Evolutionary conservation across 768 basidiomycete genomes (phyloP), one percentile per base, ranked within the genome.

Genomic region (Cantharellus anzutake): DNA sequence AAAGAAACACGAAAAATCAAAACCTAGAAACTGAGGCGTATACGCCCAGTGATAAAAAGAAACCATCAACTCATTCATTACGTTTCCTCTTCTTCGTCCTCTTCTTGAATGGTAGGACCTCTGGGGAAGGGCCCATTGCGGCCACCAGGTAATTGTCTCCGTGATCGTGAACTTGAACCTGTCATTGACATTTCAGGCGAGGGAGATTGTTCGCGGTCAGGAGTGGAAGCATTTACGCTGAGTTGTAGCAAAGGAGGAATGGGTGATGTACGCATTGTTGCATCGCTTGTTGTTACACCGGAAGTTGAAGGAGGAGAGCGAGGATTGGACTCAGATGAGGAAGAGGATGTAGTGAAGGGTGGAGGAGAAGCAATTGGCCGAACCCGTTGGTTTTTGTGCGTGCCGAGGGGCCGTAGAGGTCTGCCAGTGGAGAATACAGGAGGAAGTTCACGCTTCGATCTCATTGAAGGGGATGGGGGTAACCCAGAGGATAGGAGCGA

Each of bases 51-150:
- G 20, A 29, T 29, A 29, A 29, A 29, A 29, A 29, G 20, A 29
- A 29, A 29, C 1, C 20, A 11, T 29, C 44, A 11, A 48, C 44
- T 48, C 11, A 29, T 48, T 48, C 44, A 11, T 48, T 29, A 48
- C 44, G 11, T 81, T 65, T 87, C 87, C 52, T 63, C 62, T 29
- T 75, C 87, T 68, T 89, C 87, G 64, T 90, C 87, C 67, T 88
- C 87, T 67, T 89, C 87, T 68, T 87, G 84, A 59, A 87, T 88
- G 3, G 84, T 70, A 63, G 82, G 79, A 53, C 73, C 71, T 65
- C 67, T 72, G 65, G 86, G 86, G 4, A 85, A 81, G 56, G 79
- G 80, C 0, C 84, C 86, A n/a, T 79, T 55, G 35, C 86, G 77
- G n/a, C 71, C 74, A 56, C 74, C 68, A 35, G 87, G 86, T 7